Percentiles rank a stretch among this genome's conserved stretches.
phyloP scores from a whole-genome alignment of 192 early-diverging fungal genomes.

The Backusella luteola region DNA sequence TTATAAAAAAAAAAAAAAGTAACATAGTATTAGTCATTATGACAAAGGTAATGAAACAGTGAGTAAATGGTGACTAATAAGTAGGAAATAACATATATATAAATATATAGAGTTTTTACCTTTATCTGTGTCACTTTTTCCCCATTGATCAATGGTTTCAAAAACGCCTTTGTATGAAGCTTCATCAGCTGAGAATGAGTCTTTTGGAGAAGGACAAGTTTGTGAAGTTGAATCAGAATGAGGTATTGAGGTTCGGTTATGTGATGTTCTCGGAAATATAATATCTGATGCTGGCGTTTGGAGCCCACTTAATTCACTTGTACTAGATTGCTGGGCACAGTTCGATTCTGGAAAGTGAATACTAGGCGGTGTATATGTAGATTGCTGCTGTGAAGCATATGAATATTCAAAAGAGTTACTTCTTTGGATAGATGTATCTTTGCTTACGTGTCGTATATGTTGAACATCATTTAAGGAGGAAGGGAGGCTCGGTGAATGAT shows the following conservation, averaged over 20 bases:
- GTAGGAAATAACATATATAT: not conserved
- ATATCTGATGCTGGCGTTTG: not conserved
- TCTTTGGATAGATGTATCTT: not conserved
- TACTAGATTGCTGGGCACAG: not conserved
- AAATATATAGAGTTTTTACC: conserved; percentile 6
- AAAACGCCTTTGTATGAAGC: not conserved
- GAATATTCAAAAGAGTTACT: not conserved
- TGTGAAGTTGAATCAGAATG: not conserved
- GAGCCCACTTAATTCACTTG: not conserved
- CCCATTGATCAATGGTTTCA: conserved; percentile 11
- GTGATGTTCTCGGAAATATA: not conserved
- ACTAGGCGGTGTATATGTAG: not conserved
- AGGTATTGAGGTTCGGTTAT: not conserved
- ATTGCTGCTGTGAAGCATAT: not conserved
- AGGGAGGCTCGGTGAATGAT: not conserved
- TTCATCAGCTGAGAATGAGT: not conserved
- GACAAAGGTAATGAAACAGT: not conserved
- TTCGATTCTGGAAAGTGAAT: not conserved
- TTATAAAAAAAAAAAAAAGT: not conserved
- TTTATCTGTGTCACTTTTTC: not conserved
- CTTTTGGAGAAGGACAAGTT: not conserved
- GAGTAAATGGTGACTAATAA: not conserved
- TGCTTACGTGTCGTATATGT: not conserved
- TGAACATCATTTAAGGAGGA: not conserved
- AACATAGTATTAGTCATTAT: not conserved